Evolutionary conservation across 495 filamentous ascomycete species (phyloP), one percentile per base, ranked within the genome.

Genomic region (Clavariopsis aquatica): DNA sequence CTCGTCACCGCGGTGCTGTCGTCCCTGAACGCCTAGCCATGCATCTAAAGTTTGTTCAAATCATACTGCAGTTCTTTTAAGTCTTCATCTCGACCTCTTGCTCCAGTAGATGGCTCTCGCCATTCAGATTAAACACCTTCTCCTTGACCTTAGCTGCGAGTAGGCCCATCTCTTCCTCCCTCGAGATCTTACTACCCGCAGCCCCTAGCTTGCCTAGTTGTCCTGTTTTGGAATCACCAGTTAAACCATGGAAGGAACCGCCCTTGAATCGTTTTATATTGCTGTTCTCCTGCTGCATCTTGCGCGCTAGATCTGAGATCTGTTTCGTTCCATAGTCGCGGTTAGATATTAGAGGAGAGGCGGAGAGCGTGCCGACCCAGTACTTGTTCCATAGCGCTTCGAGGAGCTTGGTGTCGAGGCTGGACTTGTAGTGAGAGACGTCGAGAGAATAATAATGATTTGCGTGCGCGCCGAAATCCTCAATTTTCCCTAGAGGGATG

Each of bases 331-430:
- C 86, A 73, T 91, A 99, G 64, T 97, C 94, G 65, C 93, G 88
- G 69, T 96, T 97, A 46, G 91, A 90, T 66, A 96, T 88, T 10
- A 98, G 82, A 47, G 95, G 93, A 68, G 85, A 93, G 73, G 96
- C 90, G n/a, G 90, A 93, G n/a, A 99, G 84, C 24, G 95, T 99
- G 61, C 92, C 87, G 24, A 98, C 93, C 95, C 95, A 99, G 78
- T 99, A 99, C 74, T 99, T 99, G 76, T 96, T 97, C 95, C 95
- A 99, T 55, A 99, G 81, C 46, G 90, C 82, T 66, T 93, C 91
- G 6, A 99, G 79, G 28, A 98, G 80, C 64, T 90, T 85, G 0
- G 85, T 81, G 74, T 99, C 95, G 29, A 99, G 87, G 3, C 88
- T 87, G 58, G 87, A 91, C 81, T 96, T 96, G 81, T 91, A 99